Evolutionary conservation across 257 asterid genomes (phyloP).

Genomic region (Solanum pinnatisectum): DNA sequence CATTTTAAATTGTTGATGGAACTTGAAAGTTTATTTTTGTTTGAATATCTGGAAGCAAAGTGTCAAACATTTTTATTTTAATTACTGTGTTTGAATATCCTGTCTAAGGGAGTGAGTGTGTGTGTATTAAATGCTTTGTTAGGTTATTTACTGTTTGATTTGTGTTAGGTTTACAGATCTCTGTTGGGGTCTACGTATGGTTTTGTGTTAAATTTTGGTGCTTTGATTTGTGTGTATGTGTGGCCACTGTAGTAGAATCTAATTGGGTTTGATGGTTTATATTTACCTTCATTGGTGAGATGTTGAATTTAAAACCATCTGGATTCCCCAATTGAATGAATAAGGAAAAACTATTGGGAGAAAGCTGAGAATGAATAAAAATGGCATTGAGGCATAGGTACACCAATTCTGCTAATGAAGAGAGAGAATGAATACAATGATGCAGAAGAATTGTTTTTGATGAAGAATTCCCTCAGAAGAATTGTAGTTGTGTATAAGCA

Average conservation of each 20-base stretch:
- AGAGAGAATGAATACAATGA: not conserved
- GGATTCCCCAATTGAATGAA: not conserved
- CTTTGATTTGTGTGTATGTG: not conserved
- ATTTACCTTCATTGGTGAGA: constrained; percentile 1
- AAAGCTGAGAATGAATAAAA: not conserved
- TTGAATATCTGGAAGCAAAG: not conserved
- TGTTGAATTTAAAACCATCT: not conserved
- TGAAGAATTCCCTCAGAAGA: not conserved
- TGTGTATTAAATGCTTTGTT: not conserved
- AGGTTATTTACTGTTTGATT: not conserved
- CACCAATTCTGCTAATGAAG: not conserved
- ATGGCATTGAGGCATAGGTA: not conserved
- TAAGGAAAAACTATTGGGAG: not conserved
- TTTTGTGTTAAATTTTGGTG: not conserved
- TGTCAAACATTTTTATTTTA: not conserved
- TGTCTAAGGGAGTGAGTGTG: not conserved
- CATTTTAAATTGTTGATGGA: not conserved
- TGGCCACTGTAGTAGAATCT: not conserved
- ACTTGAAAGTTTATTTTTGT: not conserved
- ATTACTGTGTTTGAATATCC: not conserved
- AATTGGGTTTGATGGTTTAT: not conserved
- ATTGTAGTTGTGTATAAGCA: not conserved
- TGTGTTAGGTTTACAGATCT: not conserved
- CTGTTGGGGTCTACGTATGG: not conserved
- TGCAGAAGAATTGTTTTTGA: not conserved